Evolutionary conservation across 495 filamentous ascomycete species (phyloP), one percentile per base, ranked within the genome.

Genomic region (Tirmania nivea): DNA sequence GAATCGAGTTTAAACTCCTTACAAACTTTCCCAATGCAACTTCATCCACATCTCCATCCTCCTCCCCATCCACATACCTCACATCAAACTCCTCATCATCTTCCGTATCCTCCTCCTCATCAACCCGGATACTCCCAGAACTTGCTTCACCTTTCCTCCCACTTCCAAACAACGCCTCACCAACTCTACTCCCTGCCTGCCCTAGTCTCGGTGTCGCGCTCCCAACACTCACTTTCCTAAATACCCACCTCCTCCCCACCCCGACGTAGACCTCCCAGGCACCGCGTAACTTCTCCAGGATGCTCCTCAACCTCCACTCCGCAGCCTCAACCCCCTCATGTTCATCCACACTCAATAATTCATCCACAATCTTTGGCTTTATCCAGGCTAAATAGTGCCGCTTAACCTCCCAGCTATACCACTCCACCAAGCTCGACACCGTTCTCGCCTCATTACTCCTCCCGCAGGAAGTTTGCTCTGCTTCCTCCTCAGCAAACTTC

Each of bases 351-450:
- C 8, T 0, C 12, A 45, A 45, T 0, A 45, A 8, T 19, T 14
- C 17, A 14, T 45, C 39, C 45, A 52, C 50, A 56, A 62, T 62
- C 37, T 37, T 51, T 21, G 53, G 55, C 20, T 59, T 58, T 25
- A 64, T 61, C 53, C 56, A 56, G 42, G 52, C 58, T 54, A 64
- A 49, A 34, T 64, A 64, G 45, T 65, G 62, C 42, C 62, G 42
- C 36, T 62, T 54, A 20, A 62, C 59, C 47, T 65, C 62, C 50
- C 59, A 64, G 11, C 35, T 58, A 53, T 64, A 65, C 62, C 62
- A 65, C 49, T 65, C 62, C 49, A 59, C 12, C 16, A 64, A 45
- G 45, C 21, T 64, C 42, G 61, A 8, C 39, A 45, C 39, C 39
- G 12, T 45, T 14, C 17, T 14, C 39, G 12, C 39, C 39, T 19